phyloP scores from a whole-genome alignment of 306 rosid genomes.

The Morella rubra region DNA sequence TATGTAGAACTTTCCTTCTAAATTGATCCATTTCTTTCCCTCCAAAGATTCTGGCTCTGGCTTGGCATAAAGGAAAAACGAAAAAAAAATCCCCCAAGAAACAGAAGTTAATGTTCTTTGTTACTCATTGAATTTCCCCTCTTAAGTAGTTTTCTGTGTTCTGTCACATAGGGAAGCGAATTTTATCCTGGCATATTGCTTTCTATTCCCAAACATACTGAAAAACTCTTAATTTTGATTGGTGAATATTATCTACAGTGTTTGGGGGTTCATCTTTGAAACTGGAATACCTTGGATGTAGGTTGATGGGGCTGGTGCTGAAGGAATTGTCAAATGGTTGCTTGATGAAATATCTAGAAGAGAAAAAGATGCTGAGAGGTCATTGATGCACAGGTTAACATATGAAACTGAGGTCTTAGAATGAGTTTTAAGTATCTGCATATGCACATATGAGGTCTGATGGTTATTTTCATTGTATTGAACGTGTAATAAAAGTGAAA shows the following conservation, averaged over 20 bases:
- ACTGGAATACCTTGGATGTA: conserved; percentile 9
- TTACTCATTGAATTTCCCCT: neutral
- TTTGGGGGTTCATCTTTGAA: neutral
- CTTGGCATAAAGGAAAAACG: neutral
- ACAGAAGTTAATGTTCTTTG: neutral
- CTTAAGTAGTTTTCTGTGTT: neutral
- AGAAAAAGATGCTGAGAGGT: conserved; percentile 44
- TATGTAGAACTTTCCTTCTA: neutral
- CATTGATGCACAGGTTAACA: conserved; percentile 44
- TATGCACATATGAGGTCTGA: neutral
- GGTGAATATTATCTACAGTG: neutral
- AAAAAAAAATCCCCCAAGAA: neutral
- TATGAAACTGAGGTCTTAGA: conserved; percentile 9
- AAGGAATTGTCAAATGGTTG: conserved; percentile 24
- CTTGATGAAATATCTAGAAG: conserved; percentile 38
- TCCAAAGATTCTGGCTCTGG: neutral
- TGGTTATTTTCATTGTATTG: neutral
- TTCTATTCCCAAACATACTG: neutral
- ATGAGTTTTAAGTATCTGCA: neutral
- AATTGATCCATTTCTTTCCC: neutral
- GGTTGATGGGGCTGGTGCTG: conserved; percentile 3
- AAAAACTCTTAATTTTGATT: neutral
- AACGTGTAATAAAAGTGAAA: conserved; percentile 7
- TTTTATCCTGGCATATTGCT: neutral
- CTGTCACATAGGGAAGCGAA: too few relatives aligned